phyloP scores from a whole-genome alignment of 192 early-diverging fungal species.

The Geranomyces variabilis region DNA sequence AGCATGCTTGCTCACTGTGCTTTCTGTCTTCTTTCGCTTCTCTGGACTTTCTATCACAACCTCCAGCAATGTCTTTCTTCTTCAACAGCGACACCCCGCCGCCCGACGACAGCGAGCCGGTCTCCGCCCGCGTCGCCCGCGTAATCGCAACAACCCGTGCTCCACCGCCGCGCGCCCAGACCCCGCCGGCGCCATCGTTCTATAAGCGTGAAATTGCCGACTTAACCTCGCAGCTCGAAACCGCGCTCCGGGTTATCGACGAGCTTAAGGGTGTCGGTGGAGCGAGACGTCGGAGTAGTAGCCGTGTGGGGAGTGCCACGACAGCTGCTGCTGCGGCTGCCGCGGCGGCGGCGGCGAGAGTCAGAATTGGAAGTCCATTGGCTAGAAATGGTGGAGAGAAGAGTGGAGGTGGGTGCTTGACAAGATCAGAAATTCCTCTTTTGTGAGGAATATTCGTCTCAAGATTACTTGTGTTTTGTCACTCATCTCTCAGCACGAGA shows the following conservation, averaged over 20 bases:
- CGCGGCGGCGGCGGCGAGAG: not conserved
- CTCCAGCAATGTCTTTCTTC: not conserved
- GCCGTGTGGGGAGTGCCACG: conserved; percentile 3
- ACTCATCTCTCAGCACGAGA: not conserved
- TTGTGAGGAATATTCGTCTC: too few species aligned
- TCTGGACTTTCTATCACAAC: too few species aligned
- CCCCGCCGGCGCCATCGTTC: not conserved
- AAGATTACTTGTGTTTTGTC: too few species aligned
- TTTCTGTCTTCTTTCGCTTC: too few species aligned
- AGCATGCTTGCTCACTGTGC: too few species aligned
- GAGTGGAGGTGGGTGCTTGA: not conserved
- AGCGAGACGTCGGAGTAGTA: not conserved
- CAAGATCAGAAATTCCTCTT: too few species aligned
- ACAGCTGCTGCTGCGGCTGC: not conserved
- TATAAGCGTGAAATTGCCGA: conserved; percentile 7
- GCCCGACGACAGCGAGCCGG: not conserved
- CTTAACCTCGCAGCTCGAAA: not conserved
- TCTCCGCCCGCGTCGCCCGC: conserved; percentile 9
- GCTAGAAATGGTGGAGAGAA: not conserved
- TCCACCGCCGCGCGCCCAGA: not conserved
- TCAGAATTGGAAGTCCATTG: not conserved
- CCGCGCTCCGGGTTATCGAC: conserved; percentile 1
- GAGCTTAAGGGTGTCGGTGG: not conserved
- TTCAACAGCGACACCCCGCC: not conserved
- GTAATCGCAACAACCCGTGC: not conserved